Evolutionary conservation across 805 yeast genomes (phyloP).

Genomic region (Schizosaccharomyces japonicus): DNA sequence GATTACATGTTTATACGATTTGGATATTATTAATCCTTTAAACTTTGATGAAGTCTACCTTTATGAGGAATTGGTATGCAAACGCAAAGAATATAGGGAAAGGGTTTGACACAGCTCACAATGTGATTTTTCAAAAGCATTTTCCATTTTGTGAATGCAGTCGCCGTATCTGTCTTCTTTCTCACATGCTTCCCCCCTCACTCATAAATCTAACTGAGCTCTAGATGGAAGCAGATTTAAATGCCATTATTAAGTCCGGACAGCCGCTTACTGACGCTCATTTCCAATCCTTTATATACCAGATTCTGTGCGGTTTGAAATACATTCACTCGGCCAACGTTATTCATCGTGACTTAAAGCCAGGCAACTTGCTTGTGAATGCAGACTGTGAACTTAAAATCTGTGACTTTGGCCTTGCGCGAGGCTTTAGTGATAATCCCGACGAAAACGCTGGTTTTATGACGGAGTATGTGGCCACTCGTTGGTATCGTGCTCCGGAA

Average conservation of each 20-base stretch:
- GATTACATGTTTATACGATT: constrained; percentile 80
- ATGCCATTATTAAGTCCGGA: constrained; percentile 81
- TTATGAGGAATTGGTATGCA: constrained; percentile 29
- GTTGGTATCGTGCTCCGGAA: constrained; percentile 98
- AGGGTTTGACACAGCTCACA: neutral
- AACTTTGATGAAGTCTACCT: constrained; percentile 76
- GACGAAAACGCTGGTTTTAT: constrained; percentile 77
- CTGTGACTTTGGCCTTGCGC: constrained; percentile 88
- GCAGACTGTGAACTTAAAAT: constrained; percentile 92
- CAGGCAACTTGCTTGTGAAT: constrained; percentile 75
- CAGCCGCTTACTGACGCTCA: constrained; percentile 88
- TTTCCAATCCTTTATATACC: constrained; percentile 74
- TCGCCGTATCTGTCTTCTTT: no score
- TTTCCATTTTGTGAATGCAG: no score
- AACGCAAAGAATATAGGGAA: neutral
- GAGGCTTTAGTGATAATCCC: constrained; percentile 66
- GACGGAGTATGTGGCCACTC: constrained; percentile 92
- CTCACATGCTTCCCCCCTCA: neutral
- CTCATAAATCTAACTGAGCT: neutral
- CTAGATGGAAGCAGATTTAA: constrained; percentile 96
- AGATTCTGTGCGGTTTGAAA: constrained; percentile 69
- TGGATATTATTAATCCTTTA: constrained; percentile 45
- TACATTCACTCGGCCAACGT: constrained; percentile 84
- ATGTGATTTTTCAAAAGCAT: no score
- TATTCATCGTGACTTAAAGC: constrained; percentile 80